phyloP scores from a whole-genome alignment of 2,329 filamentous ascomycete genomes.

The Talaromyces funiculosus region DNA sequence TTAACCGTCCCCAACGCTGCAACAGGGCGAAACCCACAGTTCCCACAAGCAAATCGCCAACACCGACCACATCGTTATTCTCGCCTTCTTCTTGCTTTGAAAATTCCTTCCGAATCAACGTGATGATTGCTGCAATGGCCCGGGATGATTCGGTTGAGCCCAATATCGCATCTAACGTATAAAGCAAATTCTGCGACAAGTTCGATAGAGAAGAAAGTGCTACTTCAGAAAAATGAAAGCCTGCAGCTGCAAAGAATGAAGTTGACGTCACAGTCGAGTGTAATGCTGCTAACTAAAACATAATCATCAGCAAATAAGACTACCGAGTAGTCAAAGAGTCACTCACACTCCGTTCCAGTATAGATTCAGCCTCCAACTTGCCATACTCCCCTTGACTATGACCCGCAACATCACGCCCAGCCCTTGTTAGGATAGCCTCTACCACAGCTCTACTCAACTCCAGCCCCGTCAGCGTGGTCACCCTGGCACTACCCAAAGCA shows the following conservation, averaged over 20 bases:
- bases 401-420: conserved; percentile 40
- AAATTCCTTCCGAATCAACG: conserved; percentile 42
- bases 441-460: conserved; percentile 42
- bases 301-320: conserved; percentile 13
- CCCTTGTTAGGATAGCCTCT: conserved; percentile 40
- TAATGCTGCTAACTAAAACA: conserved; percentile 34
- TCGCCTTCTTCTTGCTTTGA: conserved; percentile 27
- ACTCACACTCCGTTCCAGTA: conserved; percentile 43
- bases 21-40: conserved; percentile 42
- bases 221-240: conserved; percentile 42
- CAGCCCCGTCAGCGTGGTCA: conserved; percentile 40
- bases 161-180: conserved; percentile 43
- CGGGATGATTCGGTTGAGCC: conserved; percentile 46
- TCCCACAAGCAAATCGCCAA: conserved; percentile 41
- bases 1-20: conserved; percentile 43
- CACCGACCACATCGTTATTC: conserved; percentile 35
- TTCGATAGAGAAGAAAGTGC: conserved; percentile 39
- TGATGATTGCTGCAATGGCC: conserved; percentile 45
- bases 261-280: conserved; percentile 43
- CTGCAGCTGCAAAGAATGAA: conserved; percentile 43
- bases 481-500: conserved; percentile 40
- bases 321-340: not conserved
- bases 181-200: conserved; percentile 41
- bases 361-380: conserved; percentile 38
- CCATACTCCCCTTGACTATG: conserved; percentile 45